Percentiles rank a stretch among this genome's conserved stretches.
Conservation (phyloP, 371 early-diverging fungal species). For the Mortierella polycephala region DNA sequence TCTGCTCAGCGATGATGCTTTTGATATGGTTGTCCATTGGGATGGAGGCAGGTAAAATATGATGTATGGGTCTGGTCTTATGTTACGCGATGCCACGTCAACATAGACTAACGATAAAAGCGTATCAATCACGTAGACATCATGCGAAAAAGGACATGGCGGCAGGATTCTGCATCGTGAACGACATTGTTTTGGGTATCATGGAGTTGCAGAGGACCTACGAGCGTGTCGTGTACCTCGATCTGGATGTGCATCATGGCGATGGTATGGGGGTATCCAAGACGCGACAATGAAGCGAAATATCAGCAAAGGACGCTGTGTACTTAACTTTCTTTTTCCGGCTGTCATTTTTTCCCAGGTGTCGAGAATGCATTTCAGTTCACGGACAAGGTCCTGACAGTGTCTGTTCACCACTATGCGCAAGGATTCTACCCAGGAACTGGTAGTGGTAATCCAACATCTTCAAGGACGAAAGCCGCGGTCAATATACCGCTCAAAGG, state of each 20-base stretch:
- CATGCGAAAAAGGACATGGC: constrained; percentile 85
- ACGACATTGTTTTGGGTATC: constrained; percentile 93
- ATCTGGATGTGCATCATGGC: constrained; percentile 95
- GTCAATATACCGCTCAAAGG: constrained; percentile 87
- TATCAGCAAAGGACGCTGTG: neutral
- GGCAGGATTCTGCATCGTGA: constrained; percentile 93
- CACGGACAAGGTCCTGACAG: constrained; percentile 84
- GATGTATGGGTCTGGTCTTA: neutral
- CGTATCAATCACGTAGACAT: constrained; percentile 58
- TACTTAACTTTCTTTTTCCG: neutral
- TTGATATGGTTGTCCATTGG: constrained; percentile 89
- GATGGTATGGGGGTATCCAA: constrained; percentile 67
- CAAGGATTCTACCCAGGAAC: constrained; percentile 87
- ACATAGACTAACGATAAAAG: neutral
- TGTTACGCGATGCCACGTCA: neutral
- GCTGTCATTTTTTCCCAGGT: constrained; percentile 50
- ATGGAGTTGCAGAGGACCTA: constrained; percentile 74
- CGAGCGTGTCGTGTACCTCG: constrained; percentile 85
- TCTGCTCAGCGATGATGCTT: constrained; percentile 62
- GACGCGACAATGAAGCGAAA: neutral
- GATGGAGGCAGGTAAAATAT: constrained; percentile 76
- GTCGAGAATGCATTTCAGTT: constrained; percentile 87
- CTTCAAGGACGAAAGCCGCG: constrained; percentile 58
- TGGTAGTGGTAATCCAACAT: constrained; percentile 67
- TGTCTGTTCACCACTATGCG: constrained; percentile 88